phyloP scores from a whole-genome alignment of 2,329 filamentous ascomycete genomes.

The Alternaria atra region DNA sequence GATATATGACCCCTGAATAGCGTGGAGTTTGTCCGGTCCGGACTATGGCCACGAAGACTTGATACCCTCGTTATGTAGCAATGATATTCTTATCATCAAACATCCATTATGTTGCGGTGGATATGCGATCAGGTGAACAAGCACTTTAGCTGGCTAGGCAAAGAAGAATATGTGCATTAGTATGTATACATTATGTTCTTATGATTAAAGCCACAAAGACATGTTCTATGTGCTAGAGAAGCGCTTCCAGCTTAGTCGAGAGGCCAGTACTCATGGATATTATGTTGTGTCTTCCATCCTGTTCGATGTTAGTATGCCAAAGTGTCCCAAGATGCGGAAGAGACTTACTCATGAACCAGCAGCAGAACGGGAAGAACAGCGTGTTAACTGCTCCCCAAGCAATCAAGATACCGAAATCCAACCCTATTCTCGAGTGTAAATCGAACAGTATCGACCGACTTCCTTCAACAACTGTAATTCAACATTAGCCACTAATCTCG shows the following conservation, averaged over 20 bases:
- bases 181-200: not conserved
- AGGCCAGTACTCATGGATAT: constrained; percentile 29
- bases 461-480: constrained; percentile 62
- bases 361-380: constrained; percentile 62
- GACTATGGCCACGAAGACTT: not conserved
- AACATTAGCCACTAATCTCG: not conserved
- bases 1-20: not conserved
- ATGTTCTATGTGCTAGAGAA: accelerated
- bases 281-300: constrained; percentile 18
- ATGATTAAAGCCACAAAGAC: not conserved
- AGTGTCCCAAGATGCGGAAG: not conserved
- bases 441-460: constrained; percentile 69
- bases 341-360: constrained; percentile 49
- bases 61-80: constrained; percentile 12
- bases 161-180: not conserved
- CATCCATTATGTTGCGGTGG: not conserved
- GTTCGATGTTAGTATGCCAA: not conserved
- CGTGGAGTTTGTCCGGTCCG: not conserved
- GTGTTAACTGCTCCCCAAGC: constrained; percentile 66
- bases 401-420: constrained; percentile 69
- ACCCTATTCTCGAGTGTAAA: constrained; percentile 64
- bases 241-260: constrained; percentile 10
- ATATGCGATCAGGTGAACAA: accelerated
- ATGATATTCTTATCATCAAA: not conserved
- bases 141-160: not conserved